Conservation (phyloP, 495 filamentous ascomycete species). For the Trichoderma virens region DNA sequence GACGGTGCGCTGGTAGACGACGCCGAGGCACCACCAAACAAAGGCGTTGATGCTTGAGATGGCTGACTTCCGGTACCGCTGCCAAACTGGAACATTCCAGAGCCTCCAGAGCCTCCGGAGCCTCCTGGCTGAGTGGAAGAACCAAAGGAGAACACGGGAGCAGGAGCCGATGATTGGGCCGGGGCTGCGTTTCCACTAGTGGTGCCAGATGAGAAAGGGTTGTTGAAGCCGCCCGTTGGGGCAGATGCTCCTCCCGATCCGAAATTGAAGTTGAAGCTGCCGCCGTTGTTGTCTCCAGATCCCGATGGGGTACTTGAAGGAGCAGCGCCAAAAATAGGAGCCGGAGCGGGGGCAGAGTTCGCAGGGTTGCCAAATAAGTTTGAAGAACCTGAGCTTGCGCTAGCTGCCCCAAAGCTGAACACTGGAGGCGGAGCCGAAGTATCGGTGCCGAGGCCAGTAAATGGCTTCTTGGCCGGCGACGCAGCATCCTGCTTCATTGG, state of each 20-base stretch:
- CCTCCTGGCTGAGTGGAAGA: background rate
- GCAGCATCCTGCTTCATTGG: slow-evolving; percentile 13
- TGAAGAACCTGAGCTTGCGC: slow-evolving; percentile 19
- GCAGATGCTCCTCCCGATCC: slow-evolving; percentile 15
- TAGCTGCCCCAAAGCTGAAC: slow-evolving; percentile 27
- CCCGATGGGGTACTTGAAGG: slow-evolving; percentile 19
- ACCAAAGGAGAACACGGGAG: slow-evolving; percentile 7
- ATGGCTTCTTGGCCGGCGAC: slow-evolving; percentile 14
- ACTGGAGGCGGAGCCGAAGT: slow-evolving; percentile 14
- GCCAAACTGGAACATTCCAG: slow-evolving; percentile 14
- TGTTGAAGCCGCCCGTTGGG: slow-evolving; percentile 21
- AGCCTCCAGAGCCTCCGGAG: slow-evolving; percentile 12
- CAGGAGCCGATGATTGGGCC: background rate
- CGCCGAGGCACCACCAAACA: slow-evolving; percentile 1
- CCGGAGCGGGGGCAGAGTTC: slow-evolving; percentile 23
- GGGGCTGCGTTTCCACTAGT: background rate
- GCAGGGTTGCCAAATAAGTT: slow-evolving; percentile 20
- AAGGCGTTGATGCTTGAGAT: background rate
- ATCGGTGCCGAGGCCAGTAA: slow-evolving; percentile 14
- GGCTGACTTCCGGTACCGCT: slow-evolving; percentile 1
- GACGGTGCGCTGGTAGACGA: background rate
- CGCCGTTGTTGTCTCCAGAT: slow-evolving; percentile 15
- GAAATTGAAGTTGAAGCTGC: slow-evolving; percentile 37
- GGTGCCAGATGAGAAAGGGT: slow-evolving; percentile 16
- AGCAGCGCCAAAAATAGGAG: slow-evolving; percentile 11